Evolutionary conservation across 345 rosid species (phyloP).

Genomic region (Populus davidiana): DNA sequence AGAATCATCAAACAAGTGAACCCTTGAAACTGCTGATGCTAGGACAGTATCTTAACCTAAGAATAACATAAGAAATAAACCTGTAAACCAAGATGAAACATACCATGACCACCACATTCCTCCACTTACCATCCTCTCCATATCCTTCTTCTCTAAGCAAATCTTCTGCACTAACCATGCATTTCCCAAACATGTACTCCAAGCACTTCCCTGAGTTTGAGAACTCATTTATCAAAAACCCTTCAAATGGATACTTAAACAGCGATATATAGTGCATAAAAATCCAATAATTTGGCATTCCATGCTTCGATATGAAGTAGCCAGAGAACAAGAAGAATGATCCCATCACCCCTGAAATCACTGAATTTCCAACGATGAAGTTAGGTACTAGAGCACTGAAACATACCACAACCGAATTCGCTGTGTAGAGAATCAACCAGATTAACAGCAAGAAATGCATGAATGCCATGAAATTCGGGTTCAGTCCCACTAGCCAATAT

Average conservation of each 20-base stretch:
- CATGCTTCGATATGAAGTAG: conserved; percentile 77
- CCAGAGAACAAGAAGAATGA: conserved; percentile 94
- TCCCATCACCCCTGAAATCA: conserved; percentile 93
- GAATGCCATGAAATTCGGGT: conserved; percentile 62
- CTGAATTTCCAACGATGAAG: conserved; percentile 85
- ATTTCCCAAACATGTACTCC: conserved; percentile 59
- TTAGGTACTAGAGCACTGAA: conserved; percentile 89
- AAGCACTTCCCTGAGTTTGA: conserved; percentile 72
- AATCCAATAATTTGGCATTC: conserved; percentile 85
- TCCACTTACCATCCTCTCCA: conserved; percentile 70
- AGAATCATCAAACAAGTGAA: conserved; percentile 26
- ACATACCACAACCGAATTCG: conserved; percentile 92
- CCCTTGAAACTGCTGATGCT: conserved; percentile 40
- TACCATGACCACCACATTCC: conserved; percentile 69
- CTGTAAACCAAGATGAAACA: conserved; percentile 74
- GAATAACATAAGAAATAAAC: conserved; percentile 70
- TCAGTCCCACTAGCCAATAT: conserved; percentile 88
- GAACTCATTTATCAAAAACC: conserved; percentile 87
- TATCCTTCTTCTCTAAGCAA: conserved; percentile 75
- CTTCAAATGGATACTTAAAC: conserved; percentile 97
- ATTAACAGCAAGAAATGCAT: conserved; percentile 65
- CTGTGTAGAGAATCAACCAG: conserved; percentile 95
- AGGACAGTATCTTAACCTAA: conserved; percentile 69
- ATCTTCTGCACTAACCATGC: conserved; percentile 62
- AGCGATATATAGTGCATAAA: conserved; percentile 89